A percentile compares a stretch with the other conserved stretches of the same genome.
phyloP scores from a whole-genome alignment of 2,329 filamentous ascomycete species.

The Corinectria fuckeliana region DNA sequence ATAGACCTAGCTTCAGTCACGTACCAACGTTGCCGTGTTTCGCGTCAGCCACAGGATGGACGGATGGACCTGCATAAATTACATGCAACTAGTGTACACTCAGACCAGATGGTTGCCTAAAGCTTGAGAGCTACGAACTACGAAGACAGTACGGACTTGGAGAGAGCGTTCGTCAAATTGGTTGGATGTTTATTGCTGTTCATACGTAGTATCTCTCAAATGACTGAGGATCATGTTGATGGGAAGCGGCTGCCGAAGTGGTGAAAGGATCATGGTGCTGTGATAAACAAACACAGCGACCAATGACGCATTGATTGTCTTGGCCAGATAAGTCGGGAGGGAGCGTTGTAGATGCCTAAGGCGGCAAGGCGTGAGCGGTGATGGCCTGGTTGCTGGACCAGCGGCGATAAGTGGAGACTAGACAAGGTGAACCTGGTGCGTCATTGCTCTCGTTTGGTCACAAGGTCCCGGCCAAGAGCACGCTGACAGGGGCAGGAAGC shows the following conservation, averaged over 20 bases:
- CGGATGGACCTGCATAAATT: slow-evolving; percentile 18
- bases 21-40: not conserved
- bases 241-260: no score
- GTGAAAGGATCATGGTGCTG: not conserved
- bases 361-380: slow-evolving; percentile 31
- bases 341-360: slow-evolving; percentile 34
- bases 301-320: slow-evolving; percentile 5
- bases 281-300: not conserved
- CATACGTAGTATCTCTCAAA: not conserved
- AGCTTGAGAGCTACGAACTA: not conserved
- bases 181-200: not conserved
- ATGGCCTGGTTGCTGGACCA: slow-evolving; percentile 35
- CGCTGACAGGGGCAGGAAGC: slow-evolving; percentile 12
- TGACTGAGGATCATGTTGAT: no score
- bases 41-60: slow-evolving; percentile 1
- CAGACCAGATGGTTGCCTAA: not conserved
- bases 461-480: slow-evolving; percentile 32
- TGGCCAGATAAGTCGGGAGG: slow-evolving; percentile 18
- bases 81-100: slow-evolving; percentile 6
- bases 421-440: slow-evolving; percentile 34
- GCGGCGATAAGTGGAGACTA: slow-evolving; percentile 31
- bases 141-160: no score
- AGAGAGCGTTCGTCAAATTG: not conserved
- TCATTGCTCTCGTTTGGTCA: slow-evolving; percentile 37
- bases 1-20: not conserved